Evolutionary conservation across 768 basidiomycete species (phyloP), one percentile per base, ranked within the genome.

Genomic region (Suillus paluster): DNA sequence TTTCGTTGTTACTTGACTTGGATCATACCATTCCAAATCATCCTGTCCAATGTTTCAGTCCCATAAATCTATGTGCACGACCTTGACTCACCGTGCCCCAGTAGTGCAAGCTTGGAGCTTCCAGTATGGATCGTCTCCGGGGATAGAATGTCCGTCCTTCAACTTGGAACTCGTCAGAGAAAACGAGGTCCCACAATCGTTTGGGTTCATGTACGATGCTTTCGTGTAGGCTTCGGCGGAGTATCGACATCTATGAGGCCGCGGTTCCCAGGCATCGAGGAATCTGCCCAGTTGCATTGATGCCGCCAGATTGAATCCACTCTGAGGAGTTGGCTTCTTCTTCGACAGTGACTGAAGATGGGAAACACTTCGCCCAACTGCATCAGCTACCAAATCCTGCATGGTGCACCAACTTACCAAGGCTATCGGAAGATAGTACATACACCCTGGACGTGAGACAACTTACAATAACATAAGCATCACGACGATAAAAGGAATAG

Each of bases 121-220:
- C 80, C 80, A 89, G 67, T 83, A 88, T 3, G 87, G 87, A 71
- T 87, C 87, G 62, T 87, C 86, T 2, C 86, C 91, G 4, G 86
- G n/a, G 82, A 73, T 86, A 88, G 70, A 91, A 91, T 8, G 85
- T 79, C 12, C 90, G 78, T 0, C 91, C 92, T 3, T 90, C 89
- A 25, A 70, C 72, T 62, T 94, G 85, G 73, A 95, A 95, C 78
- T 94, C 93, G 70, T 95, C 92, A 1, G 86, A 88, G 74, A 92
- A 95, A 19, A 92, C 86, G 58, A 91, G 78, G 76, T 80, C 73
- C 68, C 75, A 45, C 4, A 78, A 36, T 75, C 72, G 17, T 74
- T 9, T 1, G 73, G 62, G 44, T 63, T 67, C 67, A 62, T 75
- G 69, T 81, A 86, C 0, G 77, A 73, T 46, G 70, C 65, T 57